Base-by-base conservation (phyloP, 805 yeast genomes). In the Saturnispora gosingensis region DNA sequence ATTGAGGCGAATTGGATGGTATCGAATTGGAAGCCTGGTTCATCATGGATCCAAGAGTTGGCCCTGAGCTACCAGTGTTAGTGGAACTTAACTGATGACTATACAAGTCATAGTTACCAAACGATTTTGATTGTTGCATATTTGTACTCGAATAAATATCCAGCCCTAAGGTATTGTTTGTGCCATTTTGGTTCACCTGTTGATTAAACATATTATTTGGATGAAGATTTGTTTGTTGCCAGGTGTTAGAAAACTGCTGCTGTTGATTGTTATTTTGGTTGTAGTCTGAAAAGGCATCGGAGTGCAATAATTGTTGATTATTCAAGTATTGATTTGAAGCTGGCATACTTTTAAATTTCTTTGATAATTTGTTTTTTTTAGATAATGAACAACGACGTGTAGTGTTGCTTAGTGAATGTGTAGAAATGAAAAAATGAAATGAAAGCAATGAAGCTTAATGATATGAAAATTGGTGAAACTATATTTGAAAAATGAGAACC, bases 41-140 rank as follows among this genome's bases (percentile, higher is more conserved):
- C 25, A 49, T 49, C 15, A 49, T 10, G 7, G 52, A 49, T 15
- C 36, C 32, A 20, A 46, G 42, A 9, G 49, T 49, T 34, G 51
- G 46, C 7, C 36, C 36, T 15, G 49, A 45, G 15, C 46, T 45
- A n/a, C 53, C 53, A 9, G 53, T 45, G 22, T 50, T 49, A n/a
- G 52, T 27, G 5, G 49, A 45, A 18, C 46, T 50, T 5, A 49
- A 28, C 11, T 22, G 44, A 43, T 30, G 16, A 16, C 39, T 30
- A 28, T 43, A 36, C 16, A 47, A 30, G 22, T 51, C 51, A 25
- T 42, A 44, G 13, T 18, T 35, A 7, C 45, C 42, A 34, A 50
- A 50, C 18, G 58, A 55, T 20, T 35, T 46, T 24, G 53, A 43
- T 8, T 43, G 48, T 30, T 51, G 51, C 51, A 51, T 51, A 16